Conservation (phyloP, 257 asterid genomes). For the Datura wrightii region DNA sequence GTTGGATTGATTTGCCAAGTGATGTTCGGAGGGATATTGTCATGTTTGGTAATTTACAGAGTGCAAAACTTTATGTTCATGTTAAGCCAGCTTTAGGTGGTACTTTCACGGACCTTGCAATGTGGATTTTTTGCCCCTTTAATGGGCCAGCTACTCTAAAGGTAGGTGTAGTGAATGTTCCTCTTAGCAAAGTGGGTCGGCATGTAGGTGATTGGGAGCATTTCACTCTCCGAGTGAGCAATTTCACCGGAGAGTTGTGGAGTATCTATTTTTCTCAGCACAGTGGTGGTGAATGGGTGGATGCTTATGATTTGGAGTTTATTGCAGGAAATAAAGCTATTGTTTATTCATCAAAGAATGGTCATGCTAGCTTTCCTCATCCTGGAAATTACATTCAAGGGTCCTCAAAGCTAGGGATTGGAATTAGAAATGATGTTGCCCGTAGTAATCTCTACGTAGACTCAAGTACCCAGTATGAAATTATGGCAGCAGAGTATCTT, state of each 20-base stretch:
- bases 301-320: slow-evolving; percentile 71
- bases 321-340: slow-evolving; percentile 72
- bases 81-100: slow-evolving; percentile 92
- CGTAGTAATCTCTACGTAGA: slow-evolving; percentile 56
- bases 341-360: slow-evolving; percentile 73
- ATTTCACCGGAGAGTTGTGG: slow-evolving; percentile 89
- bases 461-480: slow-evolving; percentile 74
- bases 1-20: slow-evolving; percentile 83
- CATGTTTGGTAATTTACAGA: slow-evolving; percentile 71
- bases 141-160: slow-evolving; percentile 85
- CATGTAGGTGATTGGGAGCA: slow-evolving; percentile 99
- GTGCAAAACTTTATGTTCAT: slow-evolving; percentile 78
- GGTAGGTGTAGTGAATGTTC: slow-evolving; percentile 62
- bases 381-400: slow-evolving; percentile 88
- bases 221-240: slow-evolving; percentile 84
- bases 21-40: slow-evolving; percentile 52
- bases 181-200: slow-evolving; percentile 74
- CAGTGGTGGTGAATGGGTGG: slow-evolving; percentile 95
- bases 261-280: slow-evolving; percentile 89
- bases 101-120: slow-evolving; percentile 79
- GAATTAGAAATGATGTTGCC: slow-evolving; percentile 82
- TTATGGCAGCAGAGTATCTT: slow-evolving; percentile 86
- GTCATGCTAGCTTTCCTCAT: slow-evolving; percentile 93
- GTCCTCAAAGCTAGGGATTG: slow-evolving; percentile 76
- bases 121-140: slow-evolving; percentile 94